Evolutionary conservation across 352 stramenopile species (phyloP), one percentile per base, ranked within the genome.

Genomic region (Globisporangium emineosum): DNA sequence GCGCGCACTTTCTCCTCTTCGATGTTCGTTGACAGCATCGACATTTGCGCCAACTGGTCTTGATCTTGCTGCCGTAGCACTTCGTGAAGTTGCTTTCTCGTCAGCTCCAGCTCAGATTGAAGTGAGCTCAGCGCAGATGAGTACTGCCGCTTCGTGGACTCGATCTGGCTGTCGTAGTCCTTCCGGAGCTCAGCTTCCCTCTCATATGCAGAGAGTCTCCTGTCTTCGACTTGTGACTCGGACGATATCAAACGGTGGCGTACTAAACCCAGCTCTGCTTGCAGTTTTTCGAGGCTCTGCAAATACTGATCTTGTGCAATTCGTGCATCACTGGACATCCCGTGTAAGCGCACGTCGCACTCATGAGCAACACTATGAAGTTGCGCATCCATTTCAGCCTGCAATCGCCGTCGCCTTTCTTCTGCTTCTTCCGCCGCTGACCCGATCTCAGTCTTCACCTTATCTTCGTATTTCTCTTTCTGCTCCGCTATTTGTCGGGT

Each of bases 21-120:
- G 9, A 92, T 67, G 0, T 69, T 68, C 1, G 54, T 71, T 8
- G 79, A 81, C 2, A 92, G 53, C 25, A 88, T 51, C 7, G 72
- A 65, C 49, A 92, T 62, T 29, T 92, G 81, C 0, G 78, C 78
- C 5, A 88, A n/a, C 30, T 90, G 73, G 47, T 92, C 83, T 64
- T 92, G 73, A 33, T 89, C 73, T 59, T 81, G 72, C 35, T 92
- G 83, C 15, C 63, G 49, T 7, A 92, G 62, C 21, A 79, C 72
- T 64, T 92, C 83, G 8, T 64, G 32, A n/a, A 89, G 65, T 33
- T 81, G 72, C 19, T 47, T 73, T 9, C 69, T 68, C 15, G 73
- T 79, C 5, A 73, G 62, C 25, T 76, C 68, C 13, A 90, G 70
- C 43, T 91, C 71, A 1, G 52, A 19, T 30, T 71, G 56, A 3